Percentiles rank a stretch among this genome's conserved stretches.
phyloP scores from a whole-genome alignment of 371 early-diverging fungal genomes.

The Mortierella sp. region DNA sequence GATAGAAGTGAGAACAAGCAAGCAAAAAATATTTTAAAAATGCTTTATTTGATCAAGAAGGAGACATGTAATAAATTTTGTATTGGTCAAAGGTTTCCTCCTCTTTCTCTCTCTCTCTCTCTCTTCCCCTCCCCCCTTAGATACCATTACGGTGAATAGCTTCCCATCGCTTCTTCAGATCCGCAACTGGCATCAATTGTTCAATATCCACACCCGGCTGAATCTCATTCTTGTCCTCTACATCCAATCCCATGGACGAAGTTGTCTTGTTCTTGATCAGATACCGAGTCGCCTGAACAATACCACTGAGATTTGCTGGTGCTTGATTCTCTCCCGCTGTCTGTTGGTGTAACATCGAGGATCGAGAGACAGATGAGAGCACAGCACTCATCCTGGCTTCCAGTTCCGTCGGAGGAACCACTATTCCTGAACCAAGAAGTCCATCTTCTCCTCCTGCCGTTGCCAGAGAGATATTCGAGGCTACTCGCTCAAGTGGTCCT shows the following conservation, averaged over 20 bases:
- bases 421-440: too few species aligned
- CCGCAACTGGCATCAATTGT: constrained; percentile 35
- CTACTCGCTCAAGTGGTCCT: too few species aligned
- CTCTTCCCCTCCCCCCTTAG: background rate
- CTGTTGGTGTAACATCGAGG: background rate
- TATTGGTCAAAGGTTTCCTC: too few species aligned
- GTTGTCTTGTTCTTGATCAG: constrained; percentile 6
- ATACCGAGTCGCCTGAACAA: constrained; percentile 30
- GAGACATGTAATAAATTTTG: too few species aligned
- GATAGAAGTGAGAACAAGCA: too few species aligned
- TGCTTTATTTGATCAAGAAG: too few species aligned
- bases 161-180: constrained; percentile 46
- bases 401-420: constrained; percentile 10
- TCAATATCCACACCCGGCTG: constrained; percentile 25
- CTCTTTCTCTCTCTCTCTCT: background rate
- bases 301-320: constrained; percentile 12
- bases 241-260: background rate
- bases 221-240: constrained; percentile 6
- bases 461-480: too few species aligned
- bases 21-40: too few species aligned
- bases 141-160: constrained; percentile 34
- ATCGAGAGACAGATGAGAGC: constrained; percentile 1
- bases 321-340: background rate
- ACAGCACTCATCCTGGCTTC: constrained; percentile 11
- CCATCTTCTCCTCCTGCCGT: too few species aligned